A percentile compares a stretch with the other conserved stretches of the same genome.
These are phyloP conservation scores for Lignosus rhinocerotis DNA, from an alignment of 1,284 basidiomycete genomes.

Conservation along the genomic window DNA sequence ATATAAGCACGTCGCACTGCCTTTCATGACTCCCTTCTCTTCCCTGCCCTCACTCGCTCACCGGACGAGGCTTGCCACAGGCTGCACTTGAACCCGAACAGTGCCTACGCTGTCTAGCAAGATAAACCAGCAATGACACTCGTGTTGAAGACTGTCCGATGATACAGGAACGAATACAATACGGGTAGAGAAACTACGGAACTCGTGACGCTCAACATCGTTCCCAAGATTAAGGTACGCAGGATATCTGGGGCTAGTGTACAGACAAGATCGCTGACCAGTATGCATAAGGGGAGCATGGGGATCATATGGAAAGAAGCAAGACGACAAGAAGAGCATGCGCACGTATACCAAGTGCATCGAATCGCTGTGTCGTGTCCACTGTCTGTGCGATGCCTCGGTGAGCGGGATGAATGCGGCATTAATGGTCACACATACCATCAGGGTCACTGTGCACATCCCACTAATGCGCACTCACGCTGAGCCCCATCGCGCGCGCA, in stretches of 20 bases:
- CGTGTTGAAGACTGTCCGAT: not conserved
- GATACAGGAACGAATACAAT: not conserved
- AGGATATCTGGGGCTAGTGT: conserved; percentile 3
- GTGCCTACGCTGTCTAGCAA: not conserved
- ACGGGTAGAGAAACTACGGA: conserved; percentile 10
- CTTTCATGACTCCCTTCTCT: not conserved
- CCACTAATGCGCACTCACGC: conserved; percentile 21
- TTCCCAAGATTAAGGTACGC: conserved; percentile 17
- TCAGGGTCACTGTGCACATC: not conserved
- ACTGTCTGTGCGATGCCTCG: not conserved
- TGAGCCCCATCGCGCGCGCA: conserved; percentile 70
- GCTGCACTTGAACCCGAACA: not conserved
- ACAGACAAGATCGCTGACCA: conserved; percentile 9
- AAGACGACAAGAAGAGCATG: not conserved
- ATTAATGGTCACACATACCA: not conserved
- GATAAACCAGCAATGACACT: not conserved
- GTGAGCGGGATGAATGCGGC: no score
- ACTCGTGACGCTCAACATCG: conserved; percentile 22
- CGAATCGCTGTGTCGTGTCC: not conserved
- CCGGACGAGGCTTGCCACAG: not conserved
- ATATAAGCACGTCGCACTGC: not conserved
- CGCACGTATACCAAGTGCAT: not conserved
- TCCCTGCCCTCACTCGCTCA: not conserved
- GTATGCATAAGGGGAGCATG: conserved; percentile 6
- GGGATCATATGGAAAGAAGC: not conserved